A percentile compares a stretch with the other conserved stretches of the same genome.
Conservation (phyloP, 176 grass and related monocot genomes). For the Avena eriantha region DNA sequence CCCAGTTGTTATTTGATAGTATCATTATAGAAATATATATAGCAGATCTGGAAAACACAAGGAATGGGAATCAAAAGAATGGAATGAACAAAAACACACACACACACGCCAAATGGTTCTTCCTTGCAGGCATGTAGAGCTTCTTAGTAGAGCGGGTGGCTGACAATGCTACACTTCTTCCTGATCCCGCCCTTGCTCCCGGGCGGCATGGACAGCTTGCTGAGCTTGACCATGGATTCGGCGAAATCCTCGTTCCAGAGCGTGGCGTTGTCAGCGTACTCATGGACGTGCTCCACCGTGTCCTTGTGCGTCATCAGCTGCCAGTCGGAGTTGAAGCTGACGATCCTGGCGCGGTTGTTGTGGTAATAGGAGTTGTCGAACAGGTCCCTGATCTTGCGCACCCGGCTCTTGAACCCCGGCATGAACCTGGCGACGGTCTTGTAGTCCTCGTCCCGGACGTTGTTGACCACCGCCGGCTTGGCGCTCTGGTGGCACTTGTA, state of each 20-base stretch:
- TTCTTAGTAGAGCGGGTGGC: not conserved
- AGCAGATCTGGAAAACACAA: slow-evolving; percentile 24
- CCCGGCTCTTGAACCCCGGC: slow-evolving; percentile 32
- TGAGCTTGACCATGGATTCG: slow-evolving; percentile 62
- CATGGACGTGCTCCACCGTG: slow-evolving; percentile 33
- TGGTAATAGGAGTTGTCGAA: slow-evolving; percentile 55
- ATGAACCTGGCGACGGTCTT: not conserved
- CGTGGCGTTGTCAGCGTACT: slow-evolving; percentile 43
- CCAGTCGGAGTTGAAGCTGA: slow-evolving; percentile 64
- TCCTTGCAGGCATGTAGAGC: not conserved
- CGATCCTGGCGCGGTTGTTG: slow-evolving; percentile 50
- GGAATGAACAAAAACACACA: not conserved
- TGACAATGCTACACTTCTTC: slow-evolving; percentile 48
- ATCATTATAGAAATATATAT: too few relatives aligned
- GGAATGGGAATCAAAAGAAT: slow-evolving; percentile 44
- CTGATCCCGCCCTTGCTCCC: slow-evolving; percentile 71
- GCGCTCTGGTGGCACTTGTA: slow-evolving; percentile 30
- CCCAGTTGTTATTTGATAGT: too few relatives aligned
- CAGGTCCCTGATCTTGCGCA: slow-evolving; percentile 32
- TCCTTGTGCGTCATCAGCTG: slow-evolving; percentile 29
- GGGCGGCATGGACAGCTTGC: slow-evolving; percentile 48
- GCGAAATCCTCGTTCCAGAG: slow-evolving; percentile 54
- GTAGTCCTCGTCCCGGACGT: slow-evolving; percentile 43
- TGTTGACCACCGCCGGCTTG: slow-evolving; percentile 9
- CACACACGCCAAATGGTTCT: too few relatives aligned